Percentiles rank a stretch among this genome's conserved stretches.
These are phyloP conservation scores for Barnettozyma wickerhamii DNA, from an alignment of 805 yeast species.

Conservation along the genomic window DNA sequence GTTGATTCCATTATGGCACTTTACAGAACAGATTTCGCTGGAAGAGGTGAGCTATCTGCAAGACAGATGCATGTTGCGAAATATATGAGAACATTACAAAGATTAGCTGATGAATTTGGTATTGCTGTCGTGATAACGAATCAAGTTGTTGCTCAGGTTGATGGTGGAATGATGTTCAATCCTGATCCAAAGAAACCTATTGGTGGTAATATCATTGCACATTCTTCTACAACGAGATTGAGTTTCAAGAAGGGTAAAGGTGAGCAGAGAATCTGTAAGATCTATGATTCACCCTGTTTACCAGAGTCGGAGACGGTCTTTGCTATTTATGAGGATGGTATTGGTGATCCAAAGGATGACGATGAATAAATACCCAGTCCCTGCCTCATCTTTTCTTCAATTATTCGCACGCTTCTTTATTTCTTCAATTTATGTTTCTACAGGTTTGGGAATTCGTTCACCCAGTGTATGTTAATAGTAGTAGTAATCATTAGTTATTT, in stretches of 20 bases:
- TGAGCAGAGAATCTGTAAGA: conserved; percentile 89
- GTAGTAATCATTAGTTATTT: too few relatives aligned
- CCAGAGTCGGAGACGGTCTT: conserved; percentile 95
- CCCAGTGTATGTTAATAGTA: too few relatives aligned
- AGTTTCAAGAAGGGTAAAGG: conserved; percentile 88
- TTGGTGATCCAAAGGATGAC: conserved; percentile 86
- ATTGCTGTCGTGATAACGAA: conserved; percentile 94
- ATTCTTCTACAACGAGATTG: conserved; percentile 90
- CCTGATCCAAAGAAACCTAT: conserved; percentile 98
- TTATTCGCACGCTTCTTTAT: neutral
- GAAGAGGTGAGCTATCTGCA: conserved; percentile 93
- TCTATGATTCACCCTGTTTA: conserved; percentile 93
- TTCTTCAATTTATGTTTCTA: too few relatives aligned
- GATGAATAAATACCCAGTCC: conserved; percentile 17
- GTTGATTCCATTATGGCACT: conserved; percentile 98
- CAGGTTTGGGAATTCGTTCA: too few relatives aligned
- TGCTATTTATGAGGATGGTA: conserved; percentile 95
- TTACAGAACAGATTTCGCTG: conserved; percentile 90
- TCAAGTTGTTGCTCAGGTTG: conserved; percentile 98
- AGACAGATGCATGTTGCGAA: conserved; percentile 93
- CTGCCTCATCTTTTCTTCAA: neutral
- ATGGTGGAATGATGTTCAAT: conserved; percentile 74
- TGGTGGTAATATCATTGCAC: conserved; percentile 97
- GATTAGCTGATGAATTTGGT: conserved; percentile 96
- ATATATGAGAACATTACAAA: conserved; percentile 85